These are phyloP conservation scores for Didymella glomerata DNA, from an alignment of 2,329 filamentous ascomycete genomes.

Conservation along the genomic window DNA sequence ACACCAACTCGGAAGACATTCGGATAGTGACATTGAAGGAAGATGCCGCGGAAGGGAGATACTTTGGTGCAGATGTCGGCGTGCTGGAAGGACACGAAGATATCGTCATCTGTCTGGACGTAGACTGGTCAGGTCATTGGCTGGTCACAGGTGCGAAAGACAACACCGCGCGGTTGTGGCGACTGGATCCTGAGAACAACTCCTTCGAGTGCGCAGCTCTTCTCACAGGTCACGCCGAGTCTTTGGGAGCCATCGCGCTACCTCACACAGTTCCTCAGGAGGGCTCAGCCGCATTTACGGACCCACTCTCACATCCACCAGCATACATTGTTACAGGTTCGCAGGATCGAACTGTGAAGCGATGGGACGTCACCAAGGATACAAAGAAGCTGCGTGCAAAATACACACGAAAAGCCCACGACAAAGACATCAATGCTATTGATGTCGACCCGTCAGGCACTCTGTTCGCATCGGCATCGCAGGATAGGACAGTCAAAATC, in stretches of 20 bases:
- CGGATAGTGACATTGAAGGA: slow-evolving; percentile 77
- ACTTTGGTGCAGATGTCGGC: slow-evolving; percentile 90
- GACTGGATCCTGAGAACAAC: slow-evolving; percentile 76
- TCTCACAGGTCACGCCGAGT: slow-evolving; percentile 93
- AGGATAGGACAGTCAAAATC: slow-evolving; percentile 96
- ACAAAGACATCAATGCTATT: slow-evolving; percentile 98
- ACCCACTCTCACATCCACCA: slow-evolving; percentile 82
- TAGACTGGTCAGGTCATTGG: slow-evolving; percentile 98
- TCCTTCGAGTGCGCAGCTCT: slow-evolving; percentile 82
- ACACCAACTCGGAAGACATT: slow-evolving; percentile 94
- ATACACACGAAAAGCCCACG: slow-evolving; percentile 94
- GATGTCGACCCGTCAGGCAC: slow-evolving; percentile 77
- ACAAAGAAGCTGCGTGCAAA: slow-evolving; percentile 69
- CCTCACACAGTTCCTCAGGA: slow-evolving; percentile 73
- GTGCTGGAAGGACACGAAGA: slow-evolving; percentile 90
- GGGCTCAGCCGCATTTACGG: slow-evolving; percentile 73
- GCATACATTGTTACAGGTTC: slow-evolving; percentile 89
- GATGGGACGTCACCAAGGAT: slow-evolving; percentile 75
- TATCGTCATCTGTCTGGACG: slow-evolving; percentile 92
- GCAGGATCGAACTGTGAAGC: slow-evolving; percentile 94
- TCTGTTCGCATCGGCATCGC: slow-evolving; percentile 95
- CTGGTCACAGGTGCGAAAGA: slow-evolving; percentile 96
- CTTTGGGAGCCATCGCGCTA: slow-evolving; percentile 86
- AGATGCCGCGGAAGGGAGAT: slow-evolving; percentile 56
- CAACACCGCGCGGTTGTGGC: slow-evolving; percentile 91